Evolutionary conservation across 2,329 filamentous ascomycete genomes (phyloP).

Genomic region (Sclerotinia borealis): DNA sequence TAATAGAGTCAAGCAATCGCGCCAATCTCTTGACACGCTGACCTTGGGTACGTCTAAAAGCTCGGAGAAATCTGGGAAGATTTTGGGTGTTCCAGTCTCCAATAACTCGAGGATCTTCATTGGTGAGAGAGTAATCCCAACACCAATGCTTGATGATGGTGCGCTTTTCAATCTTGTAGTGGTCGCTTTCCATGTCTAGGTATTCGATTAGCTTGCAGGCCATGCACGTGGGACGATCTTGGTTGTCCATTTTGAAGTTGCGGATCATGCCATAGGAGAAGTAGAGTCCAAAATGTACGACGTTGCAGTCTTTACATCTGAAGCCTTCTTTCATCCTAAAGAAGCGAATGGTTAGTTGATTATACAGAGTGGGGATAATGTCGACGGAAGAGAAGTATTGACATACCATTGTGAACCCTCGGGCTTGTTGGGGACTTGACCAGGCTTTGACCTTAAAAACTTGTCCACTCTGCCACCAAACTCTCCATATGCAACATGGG

Average conservation of each 20-base stretch:
- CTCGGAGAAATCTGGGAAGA: conserved; percentile 12
- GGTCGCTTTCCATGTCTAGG: conserved; percentile 23
- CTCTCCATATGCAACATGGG: conserved; percentile 17
- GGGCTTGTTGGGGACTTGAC: neutral
- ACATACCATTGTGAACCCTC: conserved; percentile 20
- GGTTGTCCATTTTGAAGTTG: neutral
- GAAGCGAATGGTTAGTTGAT: neutral
- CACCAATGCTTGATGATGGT: conserved; percentile 22
- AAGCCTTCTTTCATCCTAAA: conserved; percentile 11
- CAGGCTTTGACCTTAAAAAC: neutral
- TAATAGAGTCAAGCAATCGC: rapidly evolving
- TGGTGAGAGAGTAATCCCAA: neutral
- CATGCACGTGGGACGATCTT: conserved; percentile 6
- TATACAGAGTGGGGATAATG: neutral
- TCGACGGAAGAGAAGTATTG: neutral
- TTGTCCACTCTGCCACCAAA: neutral
- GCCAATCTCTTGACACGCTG: neutral
- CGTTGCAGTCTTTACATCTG: conserved; percentile 13
- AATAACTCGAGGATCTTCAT: neutral
- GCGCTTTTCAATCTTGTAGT: conserved; percentile 24
- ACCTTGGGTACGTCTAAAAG: neutral
- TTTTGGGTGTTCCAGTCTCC: conserved; percentile 16
- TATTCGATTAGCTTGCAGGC: conserved; percentile 20
- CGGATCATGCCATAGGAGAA: conserved; percentile 15
- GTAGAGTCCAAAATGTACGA: conserved; percentile 20